Conservation (phyloP, 129 eudicot species). For the Apium graveolens region DNA sequence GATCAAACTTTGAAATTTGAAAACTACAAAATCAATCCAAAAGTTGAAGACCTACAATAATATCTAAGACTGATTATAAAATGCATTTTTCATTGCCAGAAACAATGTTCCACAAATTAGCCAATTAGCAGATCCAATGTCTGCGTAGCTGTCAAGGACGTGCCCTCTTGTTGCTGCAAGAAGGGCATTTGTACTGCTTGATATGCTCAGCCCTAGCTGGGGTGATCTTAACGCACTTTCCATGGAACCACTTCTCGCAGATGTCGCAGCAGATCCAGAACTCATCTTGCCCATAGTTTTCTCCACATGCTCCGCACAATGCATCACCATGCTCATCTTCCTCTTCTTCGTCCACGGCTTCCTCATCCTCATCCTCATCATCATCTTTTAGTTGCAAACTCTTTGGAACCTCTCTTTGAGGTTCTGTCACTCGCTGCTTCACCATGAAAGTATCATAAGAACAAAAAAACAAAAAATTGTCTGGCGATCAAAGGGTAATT, state of each 20-base stretch:
- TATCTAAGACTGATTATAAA: constrained; percentile 15
- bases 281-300: constrained; percentile 50
- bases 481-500: background rate
- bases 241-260: constrained; percentile 63
- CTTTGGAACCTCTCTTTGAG: constrained; percentile 32
- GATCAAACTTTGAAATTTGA: background rate
- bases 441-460: background rate
- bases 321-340: constrained; percentile 67
- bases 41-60: constrained; percentile 23
- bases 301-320: constrained; percentile 52
- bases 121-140: constrained; percentile 22
- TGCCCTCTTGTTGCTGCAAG: constrained; percentile 61
- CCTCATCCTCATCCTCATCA: constrained; percentile 46
- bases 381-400: constrained; percentile 42
- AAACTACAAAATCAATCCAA: constrained; percentile 20
- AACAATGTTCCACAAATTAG: constrained; percentile 10
- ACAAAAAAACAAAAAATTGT: background rate
- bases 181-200: constrained; percentile 61
- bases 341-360: constrained; percentile 44
- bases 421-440: constrained; percentile 37
- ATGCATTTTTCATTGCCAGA: constrained; percentile 7
- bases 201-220: constrained; percentile 64
- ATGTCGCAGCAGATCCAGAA: constrained; percentile 64
- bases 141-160: constrained; percentile 29
- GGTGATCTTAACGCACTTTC: constrained; percentile 53